A percentile compares a stretch with the other conserved stretches of the same genome.
Evolutionary conservation across 306 rosid species (phyloP).

Genomic region (Canavalia ensiformis): DNA sequence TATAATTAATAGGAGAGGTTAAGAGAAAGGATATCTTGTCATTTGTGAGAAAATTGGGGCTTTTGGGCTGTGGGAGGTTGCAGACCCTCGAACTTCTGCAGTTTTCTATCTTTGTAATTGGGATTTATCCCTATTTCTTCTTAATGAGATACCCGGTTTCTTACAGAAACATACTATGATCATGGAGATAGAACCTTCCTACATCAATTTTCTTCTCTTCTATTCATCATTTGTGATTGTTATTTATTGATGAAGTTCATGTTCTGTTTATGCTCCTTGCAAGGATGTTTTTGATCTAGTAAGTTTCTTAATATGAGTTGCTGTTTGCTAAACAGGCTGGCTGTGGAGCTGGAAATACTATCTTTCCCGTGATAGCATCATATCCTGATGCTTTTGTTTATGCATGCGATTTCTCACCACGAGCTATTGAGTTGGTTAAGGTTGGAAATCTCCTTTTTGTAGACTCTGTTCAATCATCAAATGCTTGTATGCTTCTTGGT

Average conservation of each 20-base stretch:
- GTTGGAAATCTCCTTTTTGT: conserved; percentile 53
- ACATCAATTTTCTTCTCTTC: conserved; percentile 12
- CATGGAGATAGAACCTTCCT: conserved; percentile 1
- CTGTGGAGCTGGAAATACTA: conserved; percentile 97
- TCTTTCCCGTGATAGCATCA: conserved; percentile 81
- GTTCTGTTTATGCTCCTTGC: conserved; percentile 33
- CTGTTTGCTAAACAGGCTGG: conserved; percentile 68
- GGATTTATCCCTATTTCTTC: no score
- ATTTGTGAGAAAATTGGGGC: no score
- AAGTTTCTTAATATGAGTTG: conserved; percentile 23
- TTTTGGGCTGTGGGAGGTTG: no score
- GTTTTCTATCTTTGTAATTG: no score
- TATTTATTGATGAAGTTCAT: conserved; percentile 27
- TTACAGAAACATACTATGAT: not conserved
- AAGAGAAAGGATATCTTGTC: no score
- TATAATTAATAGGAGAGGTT: no score
- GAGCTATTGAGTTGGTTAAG: conserved; percentile 91
- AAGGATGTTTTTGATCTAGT: conserved; percentile 24
- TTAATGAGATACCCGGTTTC: no score
- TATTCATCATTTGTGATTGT: conserved; percentile 12
- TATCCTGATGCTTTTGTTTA: conserved; percentile 77
- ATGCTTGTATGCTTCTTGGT: conserved; percentile 44
- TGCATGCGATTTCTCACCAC: conserved; percentile 95
- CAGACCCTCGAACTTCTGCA: no score
- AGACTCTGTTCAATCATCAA: conserved; percentile 7